These are phyloP conservation scores for Polychytrium aggregatum DNA, from an alignment of 192 early-diverging fungal genomes.

Conservation along the genomic window DNA sequence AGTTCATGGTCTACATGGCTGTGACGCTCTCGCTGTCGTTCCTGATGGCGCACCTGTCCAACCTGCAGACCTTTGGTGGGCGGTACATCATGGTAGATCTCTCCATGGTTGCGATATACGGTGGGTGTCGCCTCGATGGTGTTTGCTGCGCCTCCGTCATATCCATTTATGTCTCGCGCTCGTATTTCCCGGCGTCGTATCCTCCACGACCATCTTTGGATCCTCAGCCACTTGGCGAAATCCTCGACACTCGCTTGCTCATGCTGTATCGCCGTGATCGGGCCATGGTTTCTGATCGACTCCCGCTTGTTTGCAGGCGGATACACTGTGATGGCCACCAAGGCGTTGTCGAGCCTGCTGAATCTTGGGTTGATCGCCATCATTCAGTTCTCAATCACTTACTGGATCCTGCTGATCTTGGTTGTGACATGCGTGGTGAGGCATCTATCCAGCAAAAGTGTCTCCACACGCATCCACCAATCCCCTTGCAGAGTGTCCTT, in stretches of 20 bases:
- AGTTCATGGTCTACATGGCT: constrained; percentile 10
- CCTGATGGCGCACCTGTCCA: constrained; percentile 2
- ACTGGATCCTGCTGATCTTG: constrained; percentile 44
- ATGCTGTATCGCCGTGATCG: no score
- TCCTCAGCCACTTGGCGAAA: no score
- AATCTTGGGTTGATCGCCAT: constrained; percentile 50
- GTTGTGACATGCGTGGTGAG: constrained; percentile 49
- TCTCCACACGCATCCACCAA: no score
- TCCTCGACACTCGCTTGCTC: no score
- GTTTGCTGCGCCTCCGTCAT: no score
- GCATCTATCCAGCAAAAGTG: constrained; percentile 29
- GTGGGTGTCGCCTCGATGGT: constrained; percentile 27
- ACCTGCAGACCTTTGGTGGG: constrained; percentile 18
- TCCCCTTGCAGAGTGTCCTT: constrained; percentile 2
- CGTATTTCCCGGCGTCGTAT: no score
- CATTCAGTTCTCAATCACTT: constrained; percentile 55
- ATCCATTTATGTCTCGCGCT: no score
- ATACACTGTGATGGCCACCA: constrained; percentile 61
- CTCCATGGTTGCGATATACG: constrained; percentile 54
- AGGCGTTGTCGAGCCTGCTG: constrained; percentile 54
- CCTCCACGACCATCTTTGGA: no score
- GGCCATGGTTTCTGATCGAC: no score
- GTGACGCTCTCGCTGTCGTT: neutral
- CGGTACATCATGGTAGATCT: constrained; percentile 52
- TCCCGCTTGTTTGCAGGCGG: constrained; percentile 42